These are phyloP conservation scores for Phytophthora pistaciae DNA, from an alignment of 352 stramenopile genomes.

Conservation along the genomic window DNA sequence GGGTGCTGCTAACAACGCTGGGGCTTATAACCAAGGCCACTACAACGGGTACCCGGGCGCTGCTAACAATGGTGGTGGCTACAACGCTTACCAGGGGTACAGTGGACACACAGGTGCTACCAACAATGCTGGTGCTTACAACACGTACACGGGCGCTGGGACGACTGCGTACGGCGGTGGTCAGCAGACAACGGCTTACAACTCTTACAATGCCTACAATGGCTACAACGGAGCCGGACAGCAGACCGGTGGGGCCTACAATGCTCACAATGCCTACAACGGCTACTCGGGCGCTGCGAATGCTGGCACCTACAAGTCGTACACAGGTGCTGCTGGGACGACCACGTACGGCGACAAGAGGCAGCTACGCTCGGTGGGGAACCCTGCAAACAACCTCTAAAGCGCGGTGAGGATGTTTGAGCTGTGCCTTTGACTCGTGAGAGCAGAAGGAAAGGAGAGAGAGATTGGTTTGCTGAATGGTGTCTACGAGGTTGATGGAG, in stretches of 20 bases:
- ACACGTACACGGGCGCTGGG: neutral
- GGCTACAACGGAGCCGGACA: neutral
- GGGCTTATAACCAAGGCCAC: neutral
- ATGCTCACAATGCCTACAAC: constrained; percentile 13
- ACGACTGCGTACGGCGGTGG: neutral
- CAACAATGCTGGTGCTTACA: neutral
- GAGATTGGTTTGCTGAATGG: neutral
- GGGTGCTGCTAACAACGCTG: neutral
- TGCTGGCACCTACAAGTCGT: neutral
- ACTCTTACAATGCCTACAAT: neutral
- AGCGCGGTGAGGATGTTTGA: neutral
- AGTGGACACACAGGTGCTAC: neutral
- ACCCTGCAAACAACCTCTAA: neutral
- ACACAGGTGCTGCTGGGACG: neutral
- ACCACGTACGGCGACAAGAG: neutral
- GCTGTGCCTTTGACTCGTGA: neutral
- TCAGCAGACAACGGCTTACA: neutral
- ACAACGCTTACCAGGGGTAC: constrained; percentile 2
- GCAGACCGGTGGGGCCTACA: neutral
- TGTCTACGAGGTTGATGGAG: neutral
- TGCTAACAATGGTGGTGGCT: neutral
- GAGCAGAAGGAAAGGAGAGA: neutral
- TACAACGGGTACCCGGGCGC: neutral
- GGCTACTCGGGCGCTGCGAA: neutral
- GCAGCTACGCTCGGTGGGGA: neutral